Base-by-base conservation (phyloP, 352 stramenopile genomes). In the Phytophthora lateralis region DNA sequence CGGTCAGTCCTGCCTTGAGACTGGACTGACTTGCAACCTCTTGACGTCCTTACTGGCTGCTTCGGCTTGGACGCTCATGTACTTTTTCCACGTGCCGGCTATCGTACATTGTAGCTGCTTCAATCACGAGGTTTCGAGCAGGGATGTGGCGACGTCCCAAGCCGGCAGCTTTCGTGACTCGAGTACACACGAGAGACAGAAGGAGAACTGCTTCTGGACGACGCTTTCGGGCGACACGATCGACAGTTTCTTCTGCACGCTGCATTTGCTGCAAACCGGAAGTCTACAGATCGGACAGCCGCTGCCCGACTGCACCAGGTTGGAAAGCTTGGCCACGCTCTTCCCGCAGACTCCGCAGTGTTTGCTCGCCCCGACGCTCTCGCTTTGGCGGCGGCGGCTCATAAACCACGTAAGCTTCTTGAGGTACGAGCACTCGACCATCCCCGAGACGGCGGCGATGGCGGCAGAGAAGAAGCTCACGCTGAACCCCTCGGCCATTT, bases 321-420 rank as follows among this genome's bases (percentile, higher is more conserved):
- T 63, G 1, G 43, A 55, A 17, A 78, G 50, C 34, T 66, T 75
- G 21, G 51, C 67, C 17, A 73, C 51, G 17, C 53, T 44, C 53
- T 75, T 72, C 11, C 61, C 56, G 49, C 70, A 78, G 8, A 66
- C 55, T 15, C 55, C 60, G 55, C 70, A 78, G 57, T 73, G 61
- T 10, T 42, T 17, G 21, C n/a, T 55, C 6, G 56, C 44, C 11
- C 17, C 27, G n/a, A 38, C 32, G 6, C 11, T 12, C 0, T 76
- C 49, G 55, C 47, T 57, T 8, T 68, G 55, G 18, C 54, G 59
- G 12, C 42, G 67, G 9, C 35, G 56, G 11, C 60, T 63, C 67
- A 85, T 81, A 35, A 83, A 64, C 76, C 76, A 86, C 45, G 61
- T 71, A 11, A 89, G 65, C 43, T 89, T 89, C 63, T 89, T 89